These are phyloP conservation scores for Macrolepiota fuliginosa DNA, from an alignment of 768 basidiomycete genomes.

Conservation along the genomic window DNA sequence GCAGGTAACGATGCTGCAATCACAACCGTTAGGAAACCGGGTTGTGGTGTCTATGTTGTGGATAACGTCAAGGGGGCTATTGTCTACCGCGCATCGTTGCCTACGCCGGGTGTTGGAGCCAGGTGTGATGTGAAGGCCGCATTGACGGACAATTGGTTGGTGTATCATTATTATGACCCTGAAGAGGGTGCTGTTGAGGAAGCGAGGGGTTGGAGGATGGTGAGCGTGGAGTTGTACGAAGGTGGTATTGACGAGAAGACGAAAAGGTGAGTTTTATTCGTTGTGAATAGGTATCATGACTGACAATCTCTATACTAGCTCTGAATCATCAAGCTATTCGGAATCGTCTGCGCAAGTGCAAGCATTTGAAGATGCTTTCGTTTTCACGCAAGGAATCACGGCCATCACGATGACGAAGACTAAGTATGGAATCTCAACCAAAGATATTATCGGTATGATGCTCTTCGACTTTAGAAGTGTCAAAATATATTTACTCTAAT, in stretches of 20 bases:
- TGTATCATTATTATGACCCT: slow-evolving; percentile 81
- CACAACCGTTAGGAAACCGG: slow-evolving; percentile 21
- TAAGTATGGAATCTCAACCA: slow-evolving; percentile 83
- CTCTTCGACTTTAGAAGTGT: neutral
- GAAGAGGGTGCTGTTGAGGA: slow-evolving; percentile 40
- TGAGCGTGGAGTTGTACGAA: slow-evolving; percentile 90
- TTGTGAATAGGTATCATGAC: neutral
- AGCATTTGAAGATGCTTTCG: slow-evolving; percentile 41
- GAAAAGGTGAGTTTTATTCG: slow-evolving; percentile 50
- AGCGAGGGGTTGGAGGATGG: slow-evolving; percentile 69
- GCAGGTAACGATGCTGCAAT: neutral
- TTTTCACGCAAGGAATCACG: slow-evolving; percentile 66
- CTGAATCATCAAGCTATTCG: slow-evolving; percentile 45
- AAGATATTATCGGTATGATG: slow-evolving; percentile 78
- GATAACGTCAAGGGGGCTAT: slow-evolving; percentile 78
- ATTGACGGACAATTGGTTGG: slow-evolving; percentile 90
- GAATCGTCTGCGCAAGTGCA: slow-evolving; percentile 61
- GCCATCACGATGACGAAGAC: slow-evolving; percentile 77
- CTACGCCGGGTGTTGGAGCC: slow-evolving; percentile 25
- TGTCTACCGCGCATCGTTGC: slow-evolving; percentile 63
- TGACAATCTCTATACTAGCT: slow-evolving; percentile 25
- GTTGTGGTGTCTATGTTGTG: slow-evolving; percentile 73
- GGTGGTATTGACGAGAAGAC: slow-evolving; percentile 70
- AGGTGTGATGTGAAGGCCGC: slow-evolving; percentile 66
- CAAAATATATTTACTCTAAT: neutral